These are phyloP conservation scores for Hordeum pubiflorum DNA, from an alignment of 202 grass and related monocot genomes.

Conservation along the genomic window DNA sequence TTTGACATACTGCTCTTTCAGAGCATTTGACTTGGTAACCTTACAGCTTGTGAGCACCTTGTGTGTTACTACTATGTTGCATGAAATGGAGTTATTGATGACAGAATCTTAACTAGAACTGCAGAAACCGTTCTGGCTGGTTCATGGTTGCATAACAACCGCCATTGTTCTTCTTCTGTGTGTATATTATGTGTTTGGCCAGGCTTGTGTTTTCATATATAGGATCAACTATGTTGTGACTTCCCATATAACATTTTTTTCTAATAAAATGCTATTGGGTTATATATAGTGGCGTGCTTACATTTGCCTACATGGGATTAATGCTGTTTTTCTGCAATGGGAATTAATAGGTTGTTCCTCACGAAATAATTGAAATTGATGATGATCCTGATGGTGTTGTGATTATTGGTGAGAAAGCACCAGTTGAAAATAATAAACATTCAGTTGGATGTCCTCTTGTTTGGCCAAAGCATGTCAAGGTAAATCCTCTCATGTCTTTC, in stretches of 20 bases:
- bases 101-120: not conserved
- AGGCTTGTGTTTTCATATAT: not conserved
- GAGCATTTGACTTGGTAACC: not conserved
- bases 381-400: conserved; percentile 62
- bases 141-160: not conserved
- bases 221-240: not conserved
- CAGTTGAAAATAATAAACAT: conserved; percentile 68
- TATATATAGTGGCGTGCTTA: not conserved
- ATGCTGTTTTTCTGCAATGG: conserved; percentile 14
- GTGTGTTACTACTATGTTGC: conserved; percentile 1
- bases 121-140: not conserved
- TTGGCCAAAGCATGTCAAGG: conserved; percentile 52
- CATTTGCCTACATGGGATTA: not conserved
- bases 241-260: not conserved
- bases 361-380: conserved; percentile 91
- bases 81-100: not conserved
- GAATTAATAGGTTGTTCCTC: conserved; percentile 57
- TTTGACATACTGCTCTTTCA: not conserved
- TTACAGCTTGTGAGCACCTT: not conserved
- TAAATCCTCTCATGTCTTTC: conserved; percentile 11
- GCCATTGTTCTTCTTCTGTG: not conserved
- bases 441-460: conserved; percentile 36
- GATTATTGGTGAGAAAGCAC: conserved; percentile 64
- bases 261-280: not conserved
- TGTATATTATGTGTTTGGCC: not conserved